These are phyloP conservation scores for Aspergillus aculeatinus DNA, from an alignment of 2,329 filamentous ascomycete genomes.

Conservation along the genomic window DNA sequence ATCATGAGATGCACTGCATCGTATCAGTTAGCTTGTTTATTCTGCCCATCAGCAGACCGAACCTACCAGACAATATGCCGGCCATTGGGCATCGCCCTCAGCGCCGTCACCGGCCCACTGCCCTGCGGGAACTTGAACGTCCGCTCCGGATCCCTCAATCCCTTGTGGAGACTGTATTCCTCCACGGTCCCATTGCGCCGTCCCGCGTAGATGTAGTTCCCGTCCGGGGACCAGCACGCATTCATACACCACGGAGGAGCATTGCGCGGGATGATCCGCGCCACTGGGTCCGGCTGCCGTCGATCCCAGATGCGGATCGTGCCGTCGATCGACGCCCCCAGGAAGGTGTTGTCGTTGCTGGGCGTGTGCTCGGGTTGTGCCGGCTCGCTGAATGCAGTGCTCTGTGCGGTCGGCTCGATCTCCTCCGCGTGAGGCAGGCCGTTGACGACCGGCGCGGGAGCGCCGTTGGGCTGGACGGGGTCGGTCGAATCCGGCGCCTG, in stretches of 20 bases:
- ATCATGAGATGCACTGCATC: slow-evolving; percentile 78
- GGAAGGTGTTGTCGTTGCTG: slow-evolving; percentile 69
- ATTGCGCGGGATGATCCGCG: slow-evolving; percentile 70
- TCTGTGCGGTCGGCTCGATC: slow-evolving; percentile 29
- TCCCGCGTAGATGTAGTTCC: slow-evolving; percentile 92
- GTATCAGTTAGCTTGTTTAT: not conserved
- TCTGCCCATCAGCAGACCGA: not conserved
- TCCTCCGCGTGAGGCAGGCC: slow-evolving; percentile 46
- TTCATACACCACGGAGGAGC: slow-evolving; percentile 97
- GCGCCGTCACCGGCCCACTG: slow-evolving; percentile 83
- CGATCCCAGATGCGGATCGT: slow-evolving; percentile 51
- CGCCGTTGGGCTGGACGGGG: slow-evolving; percentile 23
- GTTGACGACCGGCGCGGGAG: slow-evolving; percentile 36
- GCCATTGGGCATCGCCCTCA: slow-evolving; percentile 88
- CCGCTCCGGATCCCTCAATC: slow-evolving; percentile 71
- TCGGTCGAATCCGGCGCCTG: slow-evolving; percentile 22
- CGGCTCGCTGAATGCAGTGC: slow-evolving; percentile 26
- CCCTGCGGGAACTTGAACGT: slow-evolving; percentile 85
- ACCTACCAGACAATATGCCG: slow-evolving; percentile 80
- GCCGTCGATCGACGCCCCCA: slow-evolving; percentile 65
- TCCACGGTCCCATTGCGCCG: slow-evolving; percentile 90
- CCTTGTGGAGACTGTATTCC: slow-evolving; percentile 84
- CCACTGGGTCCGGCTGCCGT: slow-evolving; percentile 71
- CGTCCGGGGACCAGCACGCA: slow-evolving; percentile 92
- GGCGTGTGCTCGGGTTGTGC: slow-evolving; percentile 50